These are phyloP conservation scores for Fusarium scirpi DNA, from an alignment of 2,329 filamentous ascomycete genomes.

Conservation along the genomic window DNA sequence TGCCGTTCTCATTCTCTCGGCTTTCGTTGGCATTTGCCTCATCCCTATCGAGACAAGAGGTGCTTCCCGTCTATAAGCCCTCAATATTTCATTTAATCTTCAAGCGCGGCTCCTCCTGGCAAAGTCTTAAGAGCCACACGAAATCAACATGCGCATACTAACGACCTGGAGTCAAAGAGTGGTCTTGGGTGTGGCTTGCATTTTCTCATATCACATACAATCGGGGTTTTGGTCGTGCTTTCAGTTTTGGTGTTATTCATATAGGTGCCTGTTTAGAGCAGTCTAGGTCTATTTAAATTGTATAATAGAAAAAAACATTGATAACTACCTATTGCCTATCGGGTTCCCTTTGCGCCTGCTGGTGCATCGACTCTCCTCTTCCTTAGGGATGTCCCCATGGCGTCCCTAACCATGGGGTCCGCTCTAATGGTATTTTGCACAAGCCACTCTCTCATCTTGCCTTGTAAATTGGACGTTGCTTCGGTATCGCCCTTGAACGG, in stretches of 20 bases:
- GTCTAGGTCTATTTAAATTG: constrained; percentile 34
- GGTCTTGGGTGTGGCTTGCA: constrained; percentile 32
- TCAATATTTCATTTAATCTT: constrained; percentile 2
- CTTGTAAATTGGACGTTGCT: constrained; percentile 68
- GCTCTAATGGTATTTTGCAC: constrained; percentile 85
- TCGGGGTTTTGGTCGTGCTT: constrained; percentile 14
- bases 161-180: constrained; percentile 41
- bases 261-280: constrained; percentile 18
- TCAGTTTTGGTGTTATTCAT: constrained; percentile 19
- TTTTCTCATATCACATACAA: constrained; percentile 26
- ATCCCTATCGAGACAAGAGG: constrained; percentile 74
- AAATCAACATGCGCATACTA: constrained; percentile 33
- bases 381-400: constrained; percentile 75
- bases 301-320: constrained; percentile 22
- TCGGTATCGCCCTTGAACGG: constrained; percentile 82
- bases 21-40: constrained; percentile 69
- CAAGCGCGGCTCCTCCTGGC: not conserved
- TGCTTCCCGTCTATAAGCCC: constrained; percentile 63
- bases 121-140: not conserved
- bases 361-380: constrained; percentile 72
- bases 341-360: constrained; percentile 68
- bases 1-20: constrained; percentile 66
- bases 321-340: constrained; percentile 37
- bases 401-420: constrained; percentile 85
- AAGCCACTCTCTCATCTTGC: constrained; percentile 85